A percentile compares a stretch with the other conserved stretches of the same genome.
These are phyloP conservation scores for Cymbopogon flexuosus DNA, from an alignment of 202 grass and related monocot species.

Conservation along the genomic window DNA sequence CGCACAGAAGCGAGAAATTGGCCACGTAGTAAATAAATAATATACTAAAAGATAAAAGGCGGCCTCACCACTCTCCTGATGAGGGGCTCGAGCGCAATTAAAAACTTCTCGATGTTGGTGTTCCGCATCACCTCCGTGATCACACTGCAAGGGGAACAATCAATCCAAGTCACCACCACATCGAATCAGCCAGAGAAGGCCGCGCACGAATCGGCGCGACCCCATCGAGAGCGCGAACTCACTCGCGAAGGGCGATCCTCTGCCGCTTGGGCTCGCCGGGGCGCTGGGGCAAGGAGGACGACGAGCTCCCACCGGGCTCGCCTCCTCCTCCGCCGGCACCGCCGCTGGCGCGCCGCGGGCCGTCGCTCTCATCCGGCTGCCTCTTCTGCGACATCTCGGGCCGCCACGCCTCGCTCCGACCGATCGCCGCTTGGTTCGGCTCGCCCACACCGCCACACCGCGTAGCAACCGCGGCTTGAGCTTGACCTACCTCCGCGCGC, in stretches of 20 bases:
- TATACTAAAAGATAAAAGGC: not conserved
- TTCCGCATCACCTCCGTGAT: constrained; percentile 56
- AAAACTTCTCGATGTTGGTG: constrained; percentile 47
- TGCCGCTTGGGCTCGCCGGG: constrained; percentile 46
- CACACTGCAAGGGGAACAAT: constrained; percentile 26
- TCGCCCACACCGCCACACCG: constrained; percentile 22
- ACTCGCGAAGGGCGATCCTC: constrained; percentile 53
- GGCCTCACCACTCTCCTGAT: constrained; percentile 49
- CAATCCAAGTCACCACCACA: not conserved
- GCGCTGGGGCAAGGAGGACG: constrained; percentile 22
- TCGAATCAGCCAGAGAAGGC: not conserved
- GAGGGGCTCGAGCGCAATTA: constrained; percentile 44
- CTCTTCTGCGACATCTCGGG: constrained; percentile 56
- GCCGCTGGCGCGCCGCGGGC: not conserved
- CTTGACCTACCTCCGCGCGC: constrained; percentile 8
- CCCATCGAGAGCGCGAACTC: not conserved
- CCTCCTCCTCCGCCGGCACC: not conserved
- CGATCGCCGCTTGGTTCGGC: constrained; percentile 8
- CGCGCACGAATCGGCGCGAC: not conserved
- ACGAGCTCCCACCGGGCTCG: constrained; percentile 27
- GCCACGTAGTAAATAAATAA: not conserved
- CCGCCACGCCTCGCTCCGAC: not conserved
- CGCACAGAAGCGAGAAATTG: not conserved
- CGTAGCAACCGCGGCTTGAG: constrained; percentile 30
- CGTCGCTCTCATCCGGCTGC: constrained; percentile 44